phyloP scores from a whole-genome alignment of 805 yeast species.

The Tanozyma kutaoensis region DNA sequence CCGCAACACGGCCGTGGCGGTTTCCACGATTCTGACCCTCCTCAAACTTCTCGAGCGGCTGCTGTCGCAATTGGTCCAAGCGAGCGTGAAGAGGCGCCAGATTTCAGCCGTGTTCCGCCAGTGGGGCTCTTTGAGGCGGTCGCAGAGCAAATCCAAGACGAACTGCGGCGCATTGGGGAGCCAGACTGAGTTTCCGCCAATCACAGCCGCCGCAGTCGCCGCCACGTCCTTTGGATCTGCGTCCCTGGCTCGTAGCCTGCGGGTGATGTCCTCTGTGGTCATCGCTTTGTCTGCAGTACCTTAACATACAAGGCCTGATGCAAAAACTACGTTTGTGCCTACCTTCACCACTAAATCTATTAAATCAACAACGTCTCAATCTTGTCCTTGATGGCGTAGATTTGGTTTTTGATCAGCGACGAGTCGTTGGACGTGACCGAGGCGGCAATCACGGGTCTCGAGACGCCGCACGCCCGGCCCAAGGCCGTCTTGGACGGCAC shows the following conservation, averaged over 20 bases:
- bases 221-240: slow-evolving; percentile 30
- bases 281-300: too few species aligned
- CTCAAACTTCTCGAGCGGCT: slow-evolving; percentile 20
- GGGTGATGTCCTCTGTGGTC: slow-evolving; percentile 47
- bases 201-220: slow-evolving; percentile 13
- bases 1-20: slow-evolving; percentile 5
- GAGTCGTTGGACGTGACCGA: slow-evolving; percentile 97
- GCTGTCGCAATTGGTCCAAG: slow-evolving; percentile 20
- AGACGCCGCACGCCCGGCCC: slow-evolving; percentile 99
- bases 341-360: too few species aligned
- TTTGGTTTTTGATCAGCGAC: slow-evolving; percentile 93
- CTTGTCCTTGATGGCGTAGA: slow-evolving; percentile 96
- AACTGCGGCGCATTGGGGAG: slow-evolving; percentile 45
- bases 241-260: slow-evolving; percentile 41
- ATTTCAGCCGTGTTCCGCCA: slow-evolving; percentile 30
- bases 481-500: slow-evolving; percentile 97
- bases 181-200: slow-evolving; percentile 22
- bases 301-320: too few species aligned
- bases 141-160: slow-evolving; percentile 45
- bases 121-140: slow-evolving; percentile 41
- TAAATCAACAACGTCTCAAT: slow-evolving; percentile 94
- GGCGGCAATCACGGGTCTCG: slow-evolving; percentile 98
- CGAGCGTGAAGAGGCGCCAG: slow-evolving; percentile 37
- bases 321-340: too few species aligned
- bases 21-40: slow-evolving; percentile 12